Evolutionary conservation across 495 filamentous ascomycete species (phyloP), one percentile per base, ranked within the genome.

Genomic region (Friedmanniomyces simplex): DNA sequence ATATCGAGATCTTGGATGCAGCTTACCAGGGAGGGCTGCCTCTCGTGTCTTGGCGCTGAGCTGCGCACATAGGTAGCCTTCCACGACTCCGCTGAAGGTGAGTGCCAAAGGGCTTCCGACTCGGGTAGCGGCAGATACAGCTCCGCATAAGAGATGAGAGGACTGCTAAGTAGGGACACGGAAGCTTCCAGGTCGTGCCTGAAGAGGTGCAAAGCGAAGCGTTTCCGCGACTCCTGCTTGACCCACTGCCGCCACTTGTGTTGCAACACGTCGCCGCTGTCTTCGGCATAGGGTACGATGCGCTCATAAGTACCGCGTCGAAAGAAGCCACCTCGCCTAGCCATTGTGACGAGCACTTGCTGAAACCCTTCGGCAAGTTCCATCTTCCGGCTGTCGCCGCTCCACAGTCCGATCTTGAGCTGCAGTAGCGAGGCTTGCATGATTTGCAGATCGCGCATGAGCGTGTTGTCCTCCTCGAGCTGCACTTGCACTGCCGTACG

Each of bases 321-420:
- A 59, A 79, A 80, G 22, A 64, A 59, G 41, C 60, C 69, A 57
- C 45, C 68, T 52, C 64, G 65, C 21, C 47, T 65, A 61, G 71
- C 54, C 62, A 79, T 75, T 5, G 78, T 81, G 1, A 79, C 59
- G 1, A 81, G 58, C 16, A 76, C 72, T 37, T 77, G 73, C 26
- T 73, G 67, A 60, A 79, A 79, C 59, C 80, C 82, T 57, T 85
- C 82, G 1, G 82, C 79, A 37, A 87, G 80, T 64, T 87, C 83
- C 61, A 83, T 85, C 61, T 82, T 81, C n/a, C 83, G 68, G 46
- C 79, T 75, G 55, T 81, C 82, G 1, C 82, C 83, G 51, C 80
- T 83, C 83, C 83, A 87, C 10, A 87, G 69, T 0, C 79, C 80
- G 37, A 84, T 71, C 50, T 83, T 78, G 4, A 84, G 71, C 0